These are phyloP conservation scores for Lachnellula subtilissima DNA, from an alignment of 2,329 filamentous ascomycete species.

Conservation along the genomic window DNA sequence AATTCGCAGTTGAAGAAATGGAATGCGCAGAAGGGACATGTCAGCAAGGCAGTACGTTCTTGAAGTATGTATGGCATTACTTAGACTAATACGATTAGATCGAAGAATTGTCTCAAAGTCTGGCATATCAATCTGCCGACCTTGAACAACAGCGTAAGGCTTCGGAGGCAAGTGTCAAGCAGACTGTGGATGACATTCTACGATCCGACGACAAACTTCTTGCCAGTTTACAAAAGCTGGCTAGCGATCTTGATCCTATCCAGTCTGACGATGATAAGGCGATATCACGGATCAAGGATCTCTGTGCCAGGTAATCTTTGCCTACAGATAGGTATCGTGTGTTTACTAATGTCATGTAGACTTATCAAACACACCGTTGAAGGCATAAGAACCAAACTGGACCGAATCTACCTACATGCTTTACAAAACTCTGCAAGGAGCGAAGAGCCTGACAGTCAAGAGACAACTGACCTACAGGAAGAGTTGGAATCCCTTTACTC, in stretches of 20 bases:
- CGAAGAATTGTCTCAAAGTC: conserved; percentile 42
- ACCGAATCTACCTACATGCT: conserved; percentile 50
- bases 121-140: conserved; percentile 44
- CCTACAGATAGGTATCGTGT: not conserved
- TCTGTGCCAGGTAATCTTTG: conserved; percentile 44
- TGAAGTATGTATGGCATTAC: not conserved
- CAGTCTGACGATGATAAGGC: conserved; percentile 48
- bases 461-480: conserved; percentile 50
- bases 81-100: conserved; percentile 34
- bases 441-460: conserved; percentile 24
- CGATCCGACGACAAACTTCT: conserved; percentile 62
- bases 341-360: conserved; percentile 29
- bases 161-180: conserved; percentile 41
- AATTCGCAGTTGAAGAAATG: conserved; percentile 34
- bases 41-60: conserved; percentile 38
- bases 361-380: conserved; percentile 55
- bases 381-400: conserved; percentile 48
- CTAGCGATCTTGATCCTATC: conserved; percentile 53
- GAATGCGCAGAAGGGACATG: conserved; percentile 37
- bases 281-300: conserved; percentile 54
- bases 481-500: conserved; percentile 66
- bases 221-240: conserved; percentile 60
- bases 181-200: conserved; percentile 46
- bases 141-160: conserved; percentile 47
- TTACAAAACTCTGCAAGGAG: conserved; percentile 24